A percentile compares a stretch with the other conserved stretches of the same genome.
Evolutionary conservation across 805 yeast genomes (phyloP).

Genomic region (Tetrapisispora fleetii): DNA sequence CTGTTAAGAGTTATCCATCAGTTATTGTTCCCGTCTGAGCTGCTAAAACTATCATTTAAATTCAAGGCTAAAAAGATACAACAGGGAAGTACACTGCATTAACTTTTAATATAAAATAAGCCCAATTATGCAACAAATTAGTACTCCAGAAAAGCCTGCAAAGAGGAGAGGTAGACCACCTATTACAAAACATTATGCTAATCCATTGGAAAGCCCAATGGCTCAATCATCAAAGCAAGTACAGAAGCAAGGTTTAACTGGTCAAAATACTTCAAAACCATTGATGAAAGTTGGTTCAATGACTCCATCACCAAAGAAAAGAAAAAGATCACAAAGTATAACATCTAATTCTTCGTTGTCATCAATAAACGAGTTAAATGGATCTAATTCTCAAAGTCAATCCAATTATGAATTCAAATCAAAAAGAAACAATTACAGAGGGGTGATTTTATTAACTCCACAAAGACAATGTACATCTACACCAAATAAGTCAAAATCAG

Average conservation of each 20-base stretch:
- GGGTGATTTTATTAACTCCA: constrained; percentile 22
- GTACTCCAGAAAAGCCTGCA: constrained; percentile 8
- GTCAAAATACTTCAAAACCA: constrained; percentile 24
- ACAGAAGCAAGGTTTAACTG: constrained; percentile 22
- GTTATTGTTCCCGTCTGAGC: no score
- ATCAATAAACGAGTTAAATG: constrained; percentile 4
- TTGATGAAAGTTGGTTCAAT: constrained; percentile 27
- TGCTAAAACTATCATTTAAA: no score
- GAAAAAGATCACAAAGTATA: constrained; percentile 4
- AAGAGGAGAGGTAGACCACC: constrained; percentile 30
- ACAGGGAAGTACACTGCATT: no score
- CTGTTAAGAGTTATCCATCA: no score
- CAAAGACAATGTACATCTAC: constrained; percentile 6
- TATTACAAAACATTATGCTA: constrained; percentile 25
- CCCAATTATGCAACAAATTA: not conserved
- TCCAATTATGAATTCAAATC: constrained; percentile 1
- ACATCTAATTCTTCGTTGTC: not conserved
- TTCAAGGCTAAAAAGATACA: no score
- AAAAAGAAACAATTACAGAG: constrained; percentile 23
- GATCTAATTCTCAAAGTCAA: not conserved
- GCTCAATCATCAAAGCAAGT: constrained; percentile 28
- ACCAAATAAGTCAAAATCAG: not conserved
- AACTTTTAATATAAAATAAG: no score
- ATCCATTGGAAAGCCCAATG: constrained; percentile 30
- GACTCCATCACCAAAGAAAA: constrained; percentile 20